Percentiles rank a stretch among this genome's conserved stretches.
Conservation (phyloP, 148 eudicot species). For the Pouteria glomerata region DNA sequence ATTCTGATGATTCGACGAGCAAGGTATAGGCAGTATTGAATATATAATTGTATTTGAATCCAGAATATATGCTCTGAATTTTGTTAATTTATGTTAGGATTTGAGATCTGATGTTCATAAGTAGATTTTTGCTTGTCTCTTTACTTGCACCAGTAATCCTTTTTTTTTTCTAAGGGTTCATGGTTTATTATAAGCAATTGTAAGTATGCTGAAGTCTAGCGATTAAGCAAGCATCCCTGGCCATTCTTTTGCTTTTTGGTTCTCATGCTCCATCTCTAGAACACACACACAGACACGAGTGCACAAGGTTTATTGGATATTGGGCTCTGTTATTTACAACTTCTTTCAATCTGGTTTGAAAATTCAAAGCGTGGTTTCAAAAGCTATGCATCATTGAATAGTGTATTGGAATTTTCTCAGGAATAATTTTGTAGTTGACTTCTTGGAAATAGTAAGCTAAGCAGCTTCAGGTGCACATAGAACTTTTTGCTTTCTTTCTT, state of each 20-base stretch:
- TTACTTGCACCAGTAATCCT: too few species aligned
- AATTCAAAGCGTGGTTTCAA: not conserved
- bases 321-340: not conserved
- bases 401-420: too few species aligned
- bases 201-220: not conserved
- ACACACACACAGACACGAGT: not conserved
- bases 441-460: too few species aligned
- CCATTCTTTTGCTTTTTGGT: not conserved
- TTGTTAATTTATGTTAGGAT: not conserved
- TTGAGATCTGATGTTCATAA: not conserved
- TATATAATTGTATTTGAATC: not conserved
- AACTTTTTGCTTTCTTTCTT: too few species aligned
- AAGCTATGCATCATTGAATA: too few species aligned
- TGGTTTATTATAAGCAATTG: not conserved
- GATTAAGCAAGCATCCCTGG: not conserved
- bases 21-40: conserved; percentile 45
- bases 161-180: not conserved
- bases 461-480: too few species aligned
- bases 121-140: not conserved
- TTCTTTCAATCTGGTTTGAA: not conserved
- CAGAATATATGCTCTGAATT: not conserved
- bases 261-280: not conserved
- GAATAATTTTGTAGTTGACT: too few species aligned
- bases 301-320: not conserved
- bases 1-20: conserved; percentile 93